Conservation (phyloP, 2,329 filamentous ascomycete genomes). For the Diaporthe vexans region DNA sequence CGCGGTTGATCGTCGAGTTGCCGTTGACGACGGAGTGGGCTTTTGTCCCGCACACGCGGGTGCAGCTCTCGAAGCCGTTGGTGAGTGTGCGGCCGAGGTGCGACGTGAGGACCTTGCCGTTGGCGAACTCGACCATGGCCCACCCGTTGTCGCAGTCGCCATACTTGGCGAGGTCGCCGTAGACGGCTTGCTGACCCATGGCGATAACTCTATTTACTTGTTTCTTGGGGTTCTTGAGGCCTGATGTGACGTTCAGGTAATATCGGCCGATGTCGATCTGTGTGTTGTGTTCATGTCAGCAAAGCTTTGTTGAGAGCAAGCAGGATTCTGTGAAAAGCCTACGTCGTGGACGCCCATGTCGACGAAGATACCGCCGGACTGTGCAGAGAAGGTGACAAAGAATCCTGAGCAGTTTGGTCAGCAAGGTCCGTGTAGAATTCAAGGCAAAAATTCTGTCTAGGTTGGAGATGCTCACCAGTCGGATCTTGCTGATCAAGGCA, state of each 20-base stretch:
- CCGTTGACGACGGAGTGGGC: constrained; percentile 47
- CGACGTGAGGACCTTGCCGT: constrained; percentile 52
- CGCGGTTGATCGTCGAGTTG: constrained; percentile 39
- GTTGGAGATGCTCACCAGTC: constrained; percentile 38
- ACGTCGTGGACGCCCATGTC: constrained; percentile 18
- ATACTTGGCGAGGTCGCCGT: constrained; percentile 48
- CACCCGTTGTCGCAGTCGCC: constrained; percentile 52
- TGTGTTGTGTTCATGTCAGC: background rate
- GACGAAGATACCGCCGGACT: constrained; percentile 16
- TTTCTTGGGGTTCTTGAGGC: constrained; percentile 50
- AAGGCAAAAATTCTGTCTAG: background rate
- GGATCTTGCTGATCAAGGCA: constrained; percentile 45
- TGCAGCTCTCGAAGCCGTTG: constrained; percentile 52
- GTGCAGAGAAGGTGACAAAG: constrained; percentile 15
- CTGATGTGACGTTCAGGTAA: constrained; percentile 47
- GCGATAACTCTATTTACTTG: constrained; percentile 50
- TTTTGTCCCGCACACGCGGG: constrained; percentile 53
- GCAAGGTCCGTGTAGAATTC: background rate
- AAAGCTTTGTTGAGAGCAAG: background rate
- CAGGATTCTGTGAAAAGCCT: background rate
- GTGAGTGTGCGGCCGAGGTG: constrained; percentile 53
- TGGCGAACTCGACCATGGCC: constrained; percentile 53
- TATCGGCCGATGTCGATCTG: constrained; percentile 48
- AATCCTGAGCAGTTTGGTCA: background rate
- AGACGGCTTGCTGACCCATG: constrained; percentile 50